Percentiles rank a stretch among this genome's conserved stretches.
These are phyloP conservation scores for Naganishia cerealis DNA, from an alignment of 1,284 basidiomycete species.

Conservation along the genomic window DNA sequence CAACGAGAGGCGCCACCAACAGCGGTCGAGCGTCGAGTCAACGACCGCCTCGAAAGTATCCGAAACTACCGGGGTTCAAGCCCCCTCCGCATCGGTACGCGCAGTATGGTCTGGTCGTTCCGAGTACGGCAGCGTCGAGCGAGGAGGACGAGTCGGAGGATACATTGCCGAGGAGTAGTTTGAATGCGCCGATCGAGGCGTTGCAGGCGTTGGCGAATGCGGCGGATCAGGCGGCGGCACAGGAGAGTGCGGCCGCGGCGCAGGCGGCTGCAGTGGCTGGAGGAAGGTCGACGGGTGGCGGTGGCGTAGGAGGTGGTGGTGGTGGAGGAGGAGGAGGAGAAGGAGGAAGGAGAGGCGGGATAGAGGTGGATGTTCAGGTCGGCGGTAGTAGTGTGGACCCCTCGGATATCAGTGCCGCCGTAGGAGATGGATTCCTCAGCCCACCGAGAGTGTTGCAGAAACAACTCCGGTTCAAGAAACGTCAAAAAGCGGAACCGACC, in stretches of 20 bases:
- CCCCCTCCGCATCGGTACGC: slow-evolving; percentile 88
- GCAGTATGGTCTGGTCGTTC: slow-evolving; percentile 68
- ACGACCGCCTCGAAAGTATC: slow-evolving; percentile 59
- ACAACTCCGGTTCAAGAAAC: slow-evolving; percentile 70
- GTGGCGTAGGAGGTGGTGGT: neutral
- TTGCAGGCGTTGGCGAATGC: slow-evolving; percentile 88
- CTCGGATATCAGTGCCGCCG: slow-evolving; percentile 5
- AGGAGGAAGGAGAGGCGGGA: too few species aligned
- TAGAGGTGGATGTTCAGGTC: neutral
- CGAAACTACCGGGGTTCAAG: slow-evolving; percentile 81
- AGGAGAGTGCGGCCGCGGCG: slow-evolving; percentile 17
- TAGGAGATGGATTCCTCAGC: slow-evolving; percentile 27
- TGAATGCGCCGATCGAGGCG: slow-evolving; percentile 89
- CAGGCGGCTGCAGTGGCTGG: neutral
- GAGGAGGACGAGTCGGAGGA: slow-evolving; percentile 77
- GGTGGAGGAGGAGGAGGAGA: neutral
- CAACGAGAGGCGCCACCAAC: neutral
- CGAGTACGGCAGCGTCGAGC: slow-evolving; percentile 75
- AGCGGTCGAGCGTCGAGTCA: slow-evolving; percentile 1
- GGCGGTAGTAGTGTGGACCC: neutral
- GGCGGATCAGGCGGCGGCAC: slow-evolving; percentile 76
- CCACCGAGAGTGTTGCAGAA: slow-evolving; percentile 37
- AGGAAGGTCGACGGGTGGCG: neutral
- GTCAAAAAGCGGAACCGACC: slow-evolving; percentile 79
- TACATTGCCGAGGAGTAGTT: slow-evolving; percentile 71